These are phyloP conservation scores for Neofusicoccum parvum DNA, from an alignment of 2,329 filamentous ascomycete species.

Conservation along the genomic window DNA sequence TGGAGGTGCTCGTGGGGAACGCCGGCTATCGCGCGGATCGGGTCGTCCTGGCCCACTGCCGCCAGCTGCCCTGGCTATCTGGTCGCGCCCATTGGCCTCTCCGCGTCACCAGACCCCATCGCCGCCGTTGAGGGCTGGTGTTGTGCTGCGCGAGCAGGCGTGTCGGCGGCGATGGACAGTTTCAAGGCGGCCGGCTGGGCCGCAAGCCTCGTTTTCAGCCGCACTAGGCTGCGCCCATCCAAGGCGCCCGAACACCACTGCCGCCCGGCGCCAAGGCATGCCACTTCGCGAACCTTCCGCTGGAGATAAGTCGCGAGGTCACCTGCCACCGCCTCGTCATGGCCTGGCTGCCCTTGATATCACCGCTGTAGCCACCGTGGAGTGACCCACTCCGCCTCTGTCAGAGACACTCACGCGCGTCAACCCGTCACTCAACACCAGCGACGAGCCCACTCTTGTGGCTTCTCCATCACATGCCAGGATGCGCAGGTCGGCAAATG, in stretches of 20 bases:
- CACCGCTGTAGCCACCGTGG: background rate
- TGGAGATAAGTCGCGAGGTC: background rate
- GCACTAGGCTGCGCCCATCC: background rate
- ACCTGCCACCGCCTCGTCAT: background rate
- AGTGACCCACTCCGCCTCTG: background rate
- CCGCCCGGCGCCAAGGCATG: background rate
- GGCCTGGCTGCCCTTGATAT: background rate
- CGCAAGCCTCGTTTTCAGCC: constrained; percentile 10
- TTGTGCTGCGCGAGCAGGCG: background rate
- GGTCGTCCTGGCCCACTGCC: background rate
- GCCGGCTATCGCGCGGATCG: constrained; percentile 4
- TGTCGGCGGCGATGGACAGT: background rate
- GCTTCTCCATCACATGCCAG: background rate
- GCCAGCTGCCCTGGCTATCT: background rate
- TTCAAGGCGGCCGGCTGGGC: background rate
- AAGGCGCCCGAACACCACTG: background rate
- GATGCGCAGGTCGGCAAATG: background rate
- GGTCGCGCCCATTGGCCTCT: background rate
- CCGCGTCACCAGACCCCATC: background rate
- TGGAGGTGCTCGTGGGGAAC: background rate
- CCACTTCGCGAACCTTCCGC: background rate
- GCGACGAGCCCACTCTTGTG: background rate
- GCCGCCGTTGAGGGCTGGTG: background rate
- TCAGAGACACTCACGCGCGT: background rate
- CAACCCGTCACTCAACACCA: background rate